These are phyloP conservation scores for Stemphylium beticola DNA, from an alignment of 2,329 filamentous ascomycete genomes.

Conservation along the genomic window DNA sequence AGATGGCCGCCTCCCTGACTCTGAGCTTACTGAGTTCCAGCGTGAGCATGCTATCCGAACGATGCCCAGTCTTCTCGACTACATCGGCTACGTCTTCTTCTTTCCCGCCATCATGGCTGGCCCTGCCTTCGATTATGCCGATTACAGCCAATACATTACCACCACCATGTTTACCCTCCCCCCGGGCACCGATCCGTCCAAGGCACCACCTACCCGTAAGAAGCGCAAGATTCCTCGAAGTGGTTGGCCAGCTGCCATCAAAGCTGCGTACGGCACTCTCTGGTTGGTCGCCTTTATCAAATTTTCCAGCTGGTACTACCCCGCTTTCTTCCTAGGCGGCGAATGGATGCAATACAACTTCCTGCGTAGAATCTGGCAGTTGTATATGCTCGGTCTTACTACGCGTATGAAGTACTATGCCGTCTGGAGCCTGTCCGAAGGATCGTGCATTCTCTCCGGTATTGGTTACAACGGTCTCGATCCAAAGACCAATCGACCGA, in stretches of 20 bases:
- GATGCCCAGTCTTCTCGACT: slow-evolving; percentile 80
- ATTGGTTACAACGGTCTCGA: slow-evolving; percentile 95
- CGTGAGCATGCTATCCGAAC: slow-evolving; percentile 78
- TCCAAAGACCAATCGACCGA: slow-evolving; percentile 79
- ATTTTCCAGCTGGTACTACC: slow-evolving; percentile 71
- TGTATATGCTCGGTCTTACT: slow-evolving; percentile 85
- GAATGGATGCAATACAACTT: slow-evolving; percentile 72
- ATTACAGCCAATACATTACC: slow-evolving; percentile 91
- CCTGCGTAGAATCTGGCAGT: slow-evolving; percentile 73
- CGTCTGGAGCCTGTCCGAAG: slow-evolving; percentile 92
- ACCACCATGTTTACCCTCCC: slow-evolving; percentile 93
- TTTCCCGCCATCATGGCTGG: slow-evolving; percentile 90
- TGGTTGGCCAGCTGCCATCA: slow-evolving; percentile 80
- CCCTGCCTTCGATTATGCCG: slow-evolving; percentile 91
- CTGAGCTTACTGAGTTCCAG: slow-evolving; percentile 84
- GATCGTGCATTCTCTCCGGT: slow-evolving; percentile 90
- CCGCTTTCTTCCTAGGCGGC: slow-evolving; percentile 68
- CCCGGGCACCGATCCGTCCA: slow-evolving; percentile 78
- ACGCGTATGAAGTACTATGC: slow-evolving; percentile 94
- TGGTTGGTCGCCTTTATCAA: slow-evolving; percentile 84
- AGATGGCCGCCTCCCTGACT: slow-evolving; percentile 80
- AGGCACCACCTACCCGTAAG: slow-evolving; percentile 84
- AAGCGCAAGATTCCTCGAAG: slow-evolving; percentile 92
- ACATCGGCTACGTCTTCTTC: slow-evolving; percentile 88
- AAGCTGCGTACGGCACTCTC: slow-evolving; percentile 72